Conservation (phyloP, 2,329 filamentous ascomycete species). For the Delphinella strobiligena region DNA sequence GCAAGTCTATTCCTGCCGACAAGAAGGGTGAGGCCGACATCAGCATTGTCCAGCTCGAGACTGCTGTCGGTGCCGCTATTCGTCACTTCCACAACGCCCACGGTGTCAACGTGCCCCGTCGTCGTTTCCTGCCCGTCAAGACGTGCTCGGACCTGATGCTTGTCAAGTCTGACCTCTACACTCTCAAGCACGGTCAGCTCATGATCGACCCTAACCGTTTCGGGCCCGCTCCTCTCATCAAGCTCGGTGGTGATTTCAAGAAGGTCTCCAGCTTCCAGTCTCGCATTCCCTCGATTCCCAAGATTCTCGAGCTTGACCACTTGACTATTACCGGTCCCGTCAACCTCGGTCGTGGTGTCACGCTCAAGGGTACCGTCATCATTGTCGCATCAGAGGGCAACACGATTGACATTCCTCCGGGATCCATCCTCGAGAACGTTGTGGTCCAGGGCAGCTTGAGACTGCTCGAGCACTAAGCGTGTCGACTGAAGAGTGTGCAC, state of each 20-base stretch:
- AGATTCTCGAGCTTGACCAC: slow-evolving; percentile 85
- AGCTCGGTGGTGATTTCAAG: slow-evolving; percentile 98
- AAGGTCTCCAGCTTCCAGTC: slow-evolving; percentile 97
- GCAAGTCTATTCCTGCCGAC: slow-evolving; percentile 95
- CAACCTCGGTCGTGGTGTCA: slow-evolving; percentile 90
- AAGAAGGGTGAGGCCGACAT: slow-evolving; percentile 99
- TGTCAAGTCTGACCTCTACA: slow-evolving; percentile 99
- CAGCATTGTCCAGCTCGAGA: slow-evolving; percentile 96
- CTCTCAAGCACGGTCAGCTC: slow-evolving; percentile 94
- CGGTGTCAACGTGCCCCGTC: slow-evolving; percentile 95
- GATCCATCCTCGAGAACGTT: slow-evolving; percentile 95
- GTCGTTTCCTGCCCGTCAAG: slow-evolving; percentile 98
- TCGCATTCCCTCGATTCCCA: slow-evolving; percentile 75
- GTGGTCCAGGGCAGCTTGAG: slow-evolving; percentile 94
- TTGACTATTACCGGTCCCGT: slow-evolving; percentile 96
- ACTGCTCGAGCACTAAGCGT: slow-evolving; percentile 50
- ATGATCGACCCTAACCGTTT: slow-evolving; percentile 95
- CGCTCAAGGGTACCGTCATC: slow-evolving; percentile 95
- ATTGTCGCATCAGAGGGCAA: slow-evolving; percentile 96
- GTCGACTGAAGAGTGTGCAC: not conserved
- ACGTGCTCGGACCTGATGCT: slow-evolving; percentile 99
- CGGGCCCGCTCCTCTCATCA: slow-evolving; percentile 93
- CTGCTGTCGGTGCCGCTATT: slow-evolving; percentile 94
- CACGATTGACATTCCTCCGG: slow-evolving; percentile 94
- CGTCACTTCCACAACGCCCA: slow-evolving; percentile 98